Evolutionary conservation across 2,329 filamentous ascomycete genomes (phyloP).

Genomic region (Sporothrix dimorphospora): DNA sequence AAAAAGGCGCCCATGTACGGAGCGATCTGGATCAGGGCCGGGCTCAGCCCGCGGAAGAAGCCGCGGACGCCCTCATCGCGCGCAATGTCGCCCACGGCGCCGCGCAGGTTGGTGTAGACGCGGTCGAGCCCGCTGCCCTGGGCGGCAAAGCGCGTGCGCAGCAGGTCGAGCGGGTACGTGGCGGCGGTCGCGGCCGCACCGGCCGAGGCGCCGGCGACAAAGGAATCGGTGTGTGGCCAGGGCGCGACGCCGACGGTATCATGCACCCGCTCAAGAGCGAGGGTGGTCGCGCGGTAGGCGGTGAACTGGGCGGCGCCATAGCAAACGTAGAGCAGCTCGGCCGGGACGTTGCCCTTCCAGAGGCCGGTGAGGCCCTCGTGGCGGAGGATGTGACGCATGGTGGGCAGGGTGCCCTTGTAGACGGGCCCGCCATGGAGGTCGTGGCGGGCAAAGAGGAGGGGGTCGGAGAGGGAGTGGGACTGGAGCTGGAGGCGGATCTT

Average conservation of each 20-base stretch:
- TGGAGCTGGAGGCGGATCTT: slow-evolving; percentile 98
- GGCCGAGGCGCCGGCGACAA: slow-evolving; percentile 79
- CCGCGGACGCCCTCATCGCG: slow-evolving; percentile 74
- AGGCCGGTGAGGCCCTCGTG: slow-evolving; percentile 84
- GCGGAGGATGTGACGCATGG: slow-evolving; percentile 73
- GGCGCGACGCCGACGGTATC: slow-evolving; percentile 48
- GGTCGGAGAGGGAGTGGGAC: slow-evolving; percentile 79
- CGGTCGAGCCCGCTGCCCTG: slow-evolving; percentile 72
- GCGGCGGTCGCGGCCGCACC: slow-evolving; percentile 79
- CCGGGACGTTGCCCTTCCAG: slow-evolving; percentile 98
- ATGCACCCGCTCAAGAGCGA: slow-evolving; percentile 60
- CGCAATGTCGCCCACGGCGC: slow-evolving; percentile 72
- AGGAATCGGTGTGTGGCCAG: slow-evolving; percentile 72
- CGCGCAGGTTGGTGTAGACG: slow-evolving; percentile 73
- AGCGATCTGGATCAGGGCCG: slow-evolving; percentile 83
- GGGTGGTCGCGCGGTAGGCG: slow-evolving; percentile 75
- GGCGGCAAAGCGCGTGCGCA: slow-evolving; percentile 94
- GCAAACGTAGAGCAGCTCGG: slow-evolving; percentile 89
- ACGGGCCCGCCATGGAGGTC: slow-evolving; percentile 51
- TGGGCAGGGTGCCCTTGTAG: slow-evolving; percentile 77
- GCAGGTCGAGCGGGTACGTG: slow-evolving; percentile 91
- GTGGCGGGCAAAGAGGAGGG: slow-evolving; percentile 63
- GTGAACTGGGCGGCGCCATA: slow-evolving; percentile 92
- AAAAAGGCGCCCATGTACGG: slow-evolving; percentile 99
- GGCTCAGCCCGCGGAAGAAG: slow-evolving; percentile 85